Base-by-base conservation (phyloP, 2,329 filamentous ascomycete genomes). In the Didymella lethalis region DNA sequence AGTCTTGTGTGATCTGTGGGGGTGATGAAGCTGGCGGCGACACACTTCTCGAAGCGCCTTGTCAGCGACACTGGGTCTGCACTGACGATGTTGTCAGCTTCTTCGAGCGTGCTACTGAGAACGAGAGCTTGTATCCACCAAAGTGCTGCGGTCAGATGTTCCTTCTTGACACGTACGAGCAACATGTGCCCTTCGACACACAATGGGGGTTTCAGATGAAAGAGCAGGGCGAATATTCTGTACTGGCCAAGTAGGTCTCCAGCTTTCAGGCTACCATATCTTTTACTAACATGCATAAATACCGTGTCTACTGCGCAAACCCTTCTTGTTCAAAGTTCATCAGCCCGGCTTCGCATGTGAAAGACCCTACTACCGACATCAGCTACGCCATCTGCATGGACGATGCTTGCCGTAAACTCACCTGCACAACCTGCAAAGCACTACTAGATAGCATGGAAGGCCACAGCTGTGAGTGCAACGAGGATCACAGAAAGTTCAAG, bases 61-160 rank as follows among this genome's bases (percentile, higher is more conserved):
- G 71, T 40, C 51, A 57, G 2, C 36, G 43, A 3, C 72, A 74
- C 51, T 70, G 61, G 63, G 60, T 70, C 12, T 75, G 72, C 54
- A 47, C 49, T 10, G 64, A 67, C 31, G 69, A 69, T 47, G 41
- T 75, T 11, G 53, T 50, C 3, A 57, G 58, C 23, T 68, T 63
- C 49, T 75, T 75, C 52, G 44, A 62, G 32, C 62, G 64, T n/a
- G 73, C 72, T 3, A 66, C 66, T 1, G 52, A 65, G 3, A 65
- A 67, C 47, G 72, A 75, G 54, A 68, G 62, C 34, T 50, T 71
- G 0, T 75, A 68, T 44, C 72, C 71, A 7, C 70, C 72, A 8
- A 62, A 63, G 36, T 75, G 73, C 61, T 75, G 73, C 58, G 54
- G 38, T 2, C 52, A 65, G 10, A 57, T 71, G 8, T 61, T 75